These are phyloP conservation scores for Porpolomopsis calyptriformis DNA, from an alignment of 768 basidiomycete genomes.

Conservation along the genomic window DNA sequence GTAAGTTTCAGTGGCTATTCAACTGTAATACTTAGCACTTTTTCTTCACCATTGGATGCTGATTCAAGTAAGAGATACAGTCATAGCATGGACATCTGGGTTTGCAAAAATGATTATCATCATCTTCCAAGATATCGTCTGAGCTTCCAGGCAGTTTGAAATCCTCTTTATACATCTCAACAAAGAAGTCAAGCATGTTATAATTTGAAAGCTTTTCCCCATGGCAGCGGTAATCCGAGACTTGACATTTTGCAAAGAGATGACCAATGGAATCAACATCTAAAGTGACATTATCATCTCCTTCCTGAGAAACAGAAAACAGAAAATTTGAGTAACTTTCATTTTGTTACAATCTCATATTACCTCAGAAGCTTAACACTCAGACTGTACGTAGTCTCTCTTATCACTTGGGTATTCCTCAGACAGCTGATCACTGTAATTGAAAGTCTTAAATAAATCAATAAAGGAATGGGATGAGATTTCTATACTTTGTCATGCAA, in stretches of 20 bases:
- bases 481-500: too few relatives aligned
- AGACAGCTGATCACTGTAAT: too few relatives aligned
- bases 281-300: neutral
- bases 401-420: too few relatives aligned
- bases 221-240: neutral
- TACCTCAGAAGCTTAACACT: neutral
- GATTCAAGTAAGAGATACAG: neutral
- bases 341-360: neutral
- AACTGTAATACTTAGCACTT: too few relatives aligned
- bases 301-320: neutral
- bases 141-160: too few relatives aligned
- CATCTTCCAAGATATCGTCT: too few relatives aligned
- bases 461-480: too few relatives aligned
- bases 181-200: neutral
- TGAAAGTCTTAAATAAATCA: too few relatives aligned
- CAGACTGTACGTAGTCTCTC: too few relatives aligned
- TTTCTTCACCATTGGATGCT: too few relatives aligned
- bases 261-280: neutral
- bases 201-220: neutral
- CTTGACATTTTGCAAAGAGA: neutral
- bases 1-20: conserved; percentile 22
- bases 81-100: neutral
- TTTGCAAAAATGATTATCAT: too few relatives aligned
- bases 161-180: neutral
- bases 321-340: neutral